Evolutionary conservation across 2,329 filamentous ascomycete species (phyloP).

Genomic region (Colletotrichum noveboracense): DNA sequence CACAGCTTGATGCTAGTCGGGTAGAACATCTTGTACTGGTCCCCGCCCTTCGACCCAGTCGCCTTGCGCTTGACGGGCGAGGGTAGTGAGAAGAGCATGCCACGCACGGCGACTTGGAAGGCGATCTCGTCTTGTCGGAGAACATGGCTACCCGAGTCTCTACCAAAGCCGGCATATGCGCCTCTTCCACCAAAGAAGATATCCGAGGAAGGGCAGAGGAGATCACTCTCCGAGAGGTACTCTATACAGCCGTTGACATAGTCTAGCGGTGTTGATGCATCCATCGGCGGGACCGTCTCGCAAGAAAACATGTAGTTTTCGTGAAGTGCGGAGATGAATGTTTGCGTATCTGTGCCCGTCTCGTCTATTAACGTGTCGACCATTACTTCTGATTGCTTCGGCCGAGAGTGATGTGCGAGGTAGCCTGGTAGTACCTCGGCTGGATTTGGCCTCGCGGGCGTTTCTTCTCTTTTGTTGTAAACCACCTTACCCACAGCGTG

Average conservation of each 20-base stretch:
- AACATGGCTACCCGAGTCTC: constrained; percentile 70
- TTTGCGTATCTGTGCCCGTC: constrained; percentile 88
- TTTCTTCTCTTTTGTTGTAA: constrained; percentile 87
- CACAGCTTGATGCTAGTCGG: constrained; percentile 85
- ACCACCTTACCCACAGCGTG: constrained; percentile 96
- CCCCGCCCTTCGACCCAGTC: constrained; percentile 51
- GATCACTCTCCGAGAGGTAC: constrained; percentile 83
- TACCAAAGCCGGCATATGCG: constrained; percentile 52
- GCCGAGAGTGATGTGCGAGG: constrained; percentile 61
- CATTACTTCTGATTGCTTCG: constrained; percentile 67
- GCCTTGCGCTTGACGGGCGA: constrained; percentile 79
- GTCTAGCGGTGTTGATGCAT: constrained; percentile 70
- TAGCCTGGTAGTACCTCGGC: constrained; percentile 64
- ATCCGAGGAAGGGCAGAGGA: constrained; percentile 78
- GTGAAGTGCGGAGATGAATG: constrained; percentile 87
- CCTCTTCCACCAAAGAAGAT: constrained; percentile 69
- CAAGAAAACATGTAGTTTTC: constrained; percentile 94
- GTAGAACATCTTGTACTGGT: constrained; percentile 90
- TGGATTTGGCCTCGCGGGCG: constrained; percentile 41
- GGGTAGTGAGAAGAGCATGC: constrained; percentile 84
- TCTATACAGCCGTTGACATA: constrained; percentile 87
- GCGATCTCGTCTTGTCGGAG: constrained; percentile 92
- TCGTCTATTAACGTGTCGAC: constrained; percentile 87
- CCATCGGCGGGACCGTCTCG: constrained; percentile 55
- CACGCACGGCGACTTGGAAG: constrained; percentile 89